A percentile compares a stretch with the other conserved stretches of the same genome.
phyloP scores from a whole-genome alignment of 2,329 filamentous ascomycete species.

The Paraphaeosphaeria minitans region DNA sequence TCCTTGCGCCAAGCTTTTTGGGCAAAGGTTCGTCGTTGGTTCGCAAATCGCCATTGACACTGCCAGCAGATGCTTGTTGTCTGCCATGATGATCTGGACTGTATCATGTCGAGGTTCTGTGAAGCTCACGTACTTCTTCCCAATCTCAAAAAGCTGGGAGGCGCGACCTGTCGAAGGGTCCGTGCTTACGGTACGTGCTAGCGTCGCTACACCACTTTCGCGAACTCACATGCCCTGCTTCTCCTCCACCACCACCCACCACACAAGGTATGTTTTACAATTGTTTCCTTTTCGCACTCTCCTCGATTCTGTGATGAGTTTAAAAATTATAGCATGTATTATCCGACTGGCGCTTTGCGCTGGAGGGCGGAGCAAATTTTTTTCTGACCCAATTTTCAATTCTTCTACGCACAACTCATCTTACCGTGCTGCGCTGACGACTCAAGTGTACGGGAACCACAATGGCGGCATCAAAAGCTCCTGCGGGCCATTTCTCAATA shows the following conservation, averaged over 20 bases:
- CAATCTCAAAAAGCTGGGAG: slow-evolving; percentile 8
- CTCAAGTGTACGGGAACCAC: slow-evolving; percentile 9
- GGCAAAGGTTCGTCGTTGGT: slow-evolving; percentile 7
- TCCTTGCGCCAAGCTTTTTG: slow-evolving; percentile 9
- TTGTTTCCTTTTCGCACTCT: background rate
- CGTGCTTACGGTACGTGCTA: no score
- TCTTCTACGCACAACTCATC: background rate
- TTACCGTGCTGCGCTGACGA: slow-evolving; percentile 22
- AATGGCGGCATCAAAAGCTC: slow-evolving; percentile 55
- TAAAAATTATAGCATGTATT: slow-evolving; percentile 56
- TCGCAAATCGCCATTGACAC: slow-evolving; percentile 32
- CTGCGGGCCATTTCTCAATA: slow-evolving; percentile 72
- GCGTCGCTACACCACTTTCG: slow-evolving; percentile 19
- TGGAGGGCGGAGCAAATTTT: slow-evolving; percentile 38
- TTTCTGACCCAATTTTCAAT: slow-evolving; percentile 36
- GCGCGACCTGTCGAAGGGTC: slow-evolving; percentile 11
- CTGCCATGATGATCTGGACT: slow-evolving; percentile 11
- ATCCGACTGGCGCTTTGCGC: slow-evolving; percentile 47
- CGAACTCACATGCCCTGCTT: slow-evolving; percentile 26
- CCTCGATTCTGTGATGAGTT: slow-evolving; percentile 41
- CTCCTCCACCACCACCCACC: slow-evolving; percentile 14
- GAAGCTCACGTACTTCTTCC: slow-evolving; percentile 3
- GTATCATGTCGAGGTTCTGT: background rate
- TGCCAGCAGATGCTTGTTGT: slow-evolving; percentile 27
- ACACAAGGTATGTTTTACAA: slow-evolving; percentile 24